Base-by-base conservation (phyloP, 345 rosid genomes). In the Salix dunnii region DNA sequence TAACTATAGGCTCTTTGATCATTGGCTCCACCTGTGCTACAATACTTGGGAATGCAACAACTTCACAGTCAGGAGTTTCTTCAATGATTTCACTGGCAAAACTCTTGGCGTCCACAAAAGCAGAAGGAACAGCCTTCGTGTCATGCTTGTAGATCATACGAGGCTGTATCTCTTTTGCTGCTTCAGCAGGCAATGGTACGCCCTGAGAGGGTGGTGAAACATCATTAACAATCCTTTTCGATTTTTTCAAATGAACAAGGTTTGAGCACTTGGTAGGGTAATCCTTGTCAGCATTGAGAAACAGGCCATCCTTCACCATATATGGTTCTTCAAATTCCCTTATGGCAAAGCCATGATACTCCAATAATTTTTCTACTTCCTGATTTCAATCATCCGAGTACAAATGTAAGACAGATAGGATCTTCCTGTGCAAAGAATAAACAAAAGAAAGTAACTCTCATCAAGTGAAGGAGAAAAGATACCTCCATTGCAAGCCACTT, bases 401-500 rank as follows among this genome's bases (percentile, higher is more conserved):
- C 74, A 53, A 71, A 70, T 66, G 23, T 77, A 83, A 86, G 85
- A 82, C 40, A 76, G 73, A 49, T 23, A 70, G 38, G 72, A 71
- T 72, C 20, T 70, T 74, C 25, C 36, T 9, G 33, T 25, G 71
- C 36, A 18, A 46, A 18, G 55, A 64, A 33, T 46, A n/a, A 36
- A 73, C 25, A 46, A 72, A 58, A 72, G 10, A 49, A 49, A 40
- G 43, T 40, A 40, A 68, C 42, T 55, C 67, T 8, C 14, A 8
- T 28, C 10, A 42, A 35, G 14, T 63, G 40, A 16, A n/a, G 73
- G 55, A 64, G 77, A 48, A 40, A 79, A 40, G 53, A 20, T 87
- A 91, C 98, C 98, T 96, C 99, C 87, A 93, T 89, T 60, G 90
- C 98, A 76, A 96, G 90, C 99, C 99, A 96, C 81, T 82, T 82